A percentile compares a stretch with the other conserved stretches of the same genome.
phyloP scores from a whole-genome alignment of 2,329 filamentous ascomycete species.

The Ophiostoma montium region DNA sequence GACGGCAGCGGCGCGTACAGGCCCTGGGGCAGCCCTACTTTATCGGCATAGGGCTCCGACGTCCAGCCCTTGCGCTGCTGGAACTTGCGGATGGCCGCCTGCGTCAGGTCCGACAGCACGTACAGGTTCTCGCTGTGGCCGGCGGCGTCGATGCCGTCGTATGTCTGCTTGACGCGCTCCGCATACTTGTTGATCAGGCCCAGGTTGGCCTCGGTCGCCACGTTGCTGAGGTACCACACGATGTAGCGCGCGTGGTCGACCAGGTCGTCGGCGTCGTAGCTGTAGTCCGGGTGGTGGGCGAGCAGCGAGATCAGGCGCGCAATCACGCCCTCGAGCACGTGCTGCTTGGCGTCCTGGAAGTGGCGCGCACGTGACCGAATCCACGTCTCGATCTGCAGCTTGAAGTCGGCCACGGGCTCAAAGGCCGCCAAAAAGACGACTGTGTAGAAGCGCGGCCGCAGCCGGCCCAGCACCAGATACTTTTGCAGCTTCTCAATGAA shows the following conservation, averaged over 20 bases:
- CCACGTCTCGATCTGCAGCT: slow-evolving; percentile 71
- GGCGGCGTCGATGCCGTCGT: slow-evolving; percentile 57
- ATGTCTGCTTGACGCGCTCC: slow-evolving; percentile 81
- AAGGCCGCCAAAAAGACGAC: slow-evolving; percentile 85
- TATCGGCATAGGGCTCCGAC: slow-evolving; percentile 69
- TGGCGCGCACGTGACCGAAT: slow-evolving; percentile 64
- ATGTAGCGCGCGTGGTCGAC: slow-evolving; percentile 79
- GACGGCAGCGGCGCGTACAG: slow-evolving; percentile 64
- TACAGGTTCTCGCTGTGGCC: slow-evolving; percentile 62
- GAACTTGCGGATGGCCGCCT: slow-evolving; percentile 69
- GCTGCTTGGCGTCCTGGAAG: slow-evolving; percentile 44
- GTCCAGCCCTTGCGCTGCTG: slow-evolving; percentile 77
- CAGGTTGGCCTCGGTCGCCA: slow-evolving; percentile 77
- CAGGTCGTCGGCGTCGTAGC: slow-evolving; percentile 49
- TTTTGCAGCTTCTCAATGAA: slow-evolving; percentile 85
- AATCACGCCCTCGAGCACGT: slow-evolving; percentile 66
- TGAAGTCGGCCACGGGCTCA: slow-evolving; percentile 62
- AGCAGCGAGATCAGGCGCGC: slow-evolving; percentile 74
- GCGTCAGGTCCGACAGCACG: slow-evolving; percentile 74
- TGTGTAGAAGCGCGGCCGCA: slow-evolving; percentile 70
- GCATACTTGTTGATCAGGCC: slow-evolving; percentile 83
- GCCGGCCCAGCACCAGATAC: slow-evolving; percentile 60
- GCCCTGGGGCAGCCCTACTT: slow-evolving; percentile 65
- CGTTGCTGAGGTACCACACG: slow-evolving; percentile 69
- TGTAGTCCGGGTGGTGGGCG: slow-evolving; percentile 88